phyloP scores from a whole-genome alignment of 192 early-diverging fungal genomes.

The Diversispora epigaea region DNA sequence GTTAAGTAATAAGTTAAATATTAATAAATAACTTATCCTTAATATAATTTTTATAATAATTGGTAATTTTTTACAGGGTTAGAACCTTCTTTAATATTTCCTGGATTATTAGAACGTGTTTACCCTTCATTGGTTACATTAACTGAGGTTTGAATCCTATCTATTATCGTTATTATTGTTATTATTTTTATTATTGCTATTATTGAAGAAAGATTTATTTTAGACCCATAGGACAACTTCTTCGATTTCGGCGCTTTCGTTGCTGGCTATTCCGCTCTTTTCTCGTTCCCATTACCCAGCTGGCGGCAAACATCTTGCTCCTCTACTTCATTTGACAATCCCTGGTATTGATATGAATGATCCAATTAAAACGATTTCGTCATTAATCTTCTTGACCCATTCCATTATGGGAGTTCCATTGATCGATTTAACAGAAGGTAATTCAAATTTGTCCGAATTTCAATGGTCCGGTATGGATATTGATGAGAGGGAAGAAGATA shows the following conservation, averaged over 20 bases:
- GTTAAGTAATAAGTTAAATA: background rate
- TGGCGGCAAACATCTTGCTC: slow-evolving; percentile 78
- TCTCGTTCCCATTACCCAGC: slow-evolving; percentile 75
- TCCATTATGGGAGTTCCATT: slow-evolving; percentile 66
- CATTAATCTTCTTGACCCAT: slow-evolving; percentile 69
- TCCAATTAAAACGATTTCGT: slow-evolving; percentile 71
- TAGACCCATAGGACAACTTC: slow-evolving; percentile 88
- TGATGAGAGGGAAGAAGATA: slow-evolving; percentile 45
- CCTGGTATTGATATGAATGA: slow-evolving; percentile 96
- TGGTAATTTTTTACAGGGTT: slow-evolving; percentile 44
- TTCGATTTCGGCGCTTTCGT: slow-evolving; percentile 71
- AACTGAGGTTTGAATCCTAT: slow-evolving; percentile 55
- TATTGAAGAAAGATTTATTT: background rate
- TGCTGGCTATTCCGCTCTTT: slow-evolving; percentile 70
- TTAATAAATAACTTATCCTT: slow-evolving; percentile 2
- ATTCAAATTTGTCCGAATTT: slow-evolving; percentile 34
- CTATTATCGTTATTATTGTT: slow-evolving; percentile 36
- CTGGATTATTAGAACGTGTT: slow-evolving; percentile 76
- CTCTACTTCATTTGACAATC: slow-evolving; percentile 74
- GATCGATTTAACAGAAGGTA: slow-evolving; percentile 57
- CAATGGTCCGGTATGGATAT: slow-evolving; percentile 46
- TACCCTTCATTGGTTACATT: slow-evolving; percentile 85
- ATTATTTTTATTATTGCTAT: background rate
- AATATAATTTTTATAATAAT: background rate
- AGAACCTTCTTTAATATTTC: slow-evolving; percentile 75